Percentiles rank a stretch among this genome's conserved stretches.
Conservation (phyloP, 2,329 filamentous ascomycete species). For the Xylariaceae sp. region DNA sequence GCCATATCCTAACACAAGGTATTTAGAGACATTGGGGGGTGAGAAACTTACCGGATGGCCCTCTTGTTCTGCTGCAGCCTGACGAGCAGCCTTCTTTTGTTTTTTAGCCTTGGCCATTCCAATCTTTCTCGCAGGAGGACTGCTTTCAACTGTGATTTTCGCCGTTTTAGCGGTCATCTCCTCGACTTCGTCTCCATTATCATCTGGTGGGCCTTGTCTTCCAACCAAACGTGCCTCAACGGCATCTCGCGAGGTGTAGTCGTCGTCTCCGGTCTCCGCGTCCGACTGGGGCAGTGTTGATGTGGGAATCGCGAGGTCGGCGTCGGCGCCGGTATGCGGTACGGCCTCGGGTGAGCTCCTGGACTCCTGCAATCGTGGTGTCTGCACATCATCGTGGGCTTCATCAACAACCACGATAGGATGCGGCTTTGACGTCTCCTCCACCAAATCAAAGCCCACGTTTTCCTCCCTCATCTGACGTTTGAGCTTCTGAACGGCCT, state of each 20-base stretch:
- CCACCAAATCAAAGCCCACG: conserved; percentile 48
- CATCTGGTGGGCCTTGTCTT: conserved; percentile 10
- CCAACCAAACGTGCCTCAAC: conserved; percentile 38
- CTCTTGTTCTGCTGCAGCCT: conserved; percentile 32
- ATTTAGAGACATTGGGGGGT: background rate
- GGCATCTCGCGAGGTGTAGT: conserved; percentile 43
- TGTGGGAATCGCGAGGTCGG: conserved; percentile 6
- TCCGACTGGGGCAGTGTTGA: conserved; percentile 12
- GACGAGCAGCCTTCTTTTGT: conserved; percentile 42
- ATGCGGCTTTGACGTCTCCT: conserved; percentile 11
- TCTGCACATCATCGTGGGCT: background rate
- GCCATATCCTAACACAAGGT: background rate
- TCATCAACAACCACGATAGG: background rate
- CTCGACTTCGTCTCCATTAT: conserved; percentile 8
- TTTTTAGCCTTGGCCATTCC: conserved; percentile 49
- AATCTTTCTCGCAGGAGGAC: conserved; percentile 35
- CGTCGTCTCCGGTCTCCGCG: conserved; percentile 31
- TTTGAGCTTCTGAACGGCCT: conserved; percentile 73
- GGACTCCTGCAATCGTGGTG: conserved; percentile 5
- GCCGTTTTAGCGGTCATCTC: conserved; percentile 18
- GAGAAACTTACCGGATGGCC: conserved; percentile 33
- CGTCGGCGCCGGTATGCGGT: conserved; percentile 9
- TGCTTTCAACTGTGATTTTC: conserved; percentile 27
- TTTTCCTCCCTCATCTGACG: conserved; percentile 81
- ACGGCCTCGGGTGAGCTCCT: conserved; percentile 1